Evolutionary conservation across 257 asterid genomes (phyloP).

Genomic region (Solanum etuberosum): DNA sequence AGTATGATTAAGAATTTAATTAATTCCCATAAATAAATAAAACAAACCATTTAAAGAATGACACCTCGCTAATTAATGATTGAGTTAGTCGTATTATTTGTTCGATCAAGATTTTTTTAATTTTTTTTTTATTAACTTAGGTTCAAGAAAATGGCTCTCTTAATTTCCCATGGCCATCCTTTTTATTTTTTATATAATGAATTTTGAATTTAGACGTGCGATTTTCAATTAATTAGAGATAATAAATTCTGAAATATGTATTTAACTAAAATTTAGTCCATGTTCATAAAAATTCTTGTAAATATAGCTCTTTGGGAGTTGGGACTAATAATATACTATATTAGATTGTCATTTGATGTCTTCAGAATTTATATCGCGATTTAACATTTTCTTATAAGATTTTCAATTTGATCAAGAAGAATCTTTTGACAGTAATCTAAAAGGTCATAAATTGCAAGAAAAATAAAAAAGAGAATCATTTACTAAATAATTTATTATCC

Average conservation of each 20-base stretch:
- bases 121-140: background rate
- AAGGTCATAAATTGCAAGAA: background rate
- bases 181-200: background rate
- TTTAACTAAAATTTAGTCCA: background rate
- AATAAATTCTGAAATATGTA: no score
- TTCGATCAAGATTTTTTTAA: background rate
- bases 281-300: no score
- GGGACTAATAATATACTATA: background rate
- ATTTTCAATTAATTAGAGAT: background rate
- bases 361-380: background rate
- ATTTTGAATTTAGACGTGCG: background rate
- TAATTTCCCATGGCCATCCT: background rate
- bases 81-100: background rate
- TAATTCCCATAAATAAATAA: background rate
- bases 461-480: background rate
- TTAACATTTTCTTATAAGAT: background rate
- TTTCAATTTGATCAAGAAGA: background rate
- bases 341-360: background rate
- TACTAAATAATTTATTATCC: background rate
- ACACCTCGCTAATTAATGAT: background rate
- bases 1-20: background rate
- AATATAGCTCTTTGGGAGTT: background rate
- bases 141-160: background rate
- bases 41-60: background rate
- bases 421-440: background rate